Percentiles rank a stretch among this genome's conserved stretches.
Evolutionary conservation across 345 rosid species (phyloP).

Genomic region (Salix caprea): DNA sequence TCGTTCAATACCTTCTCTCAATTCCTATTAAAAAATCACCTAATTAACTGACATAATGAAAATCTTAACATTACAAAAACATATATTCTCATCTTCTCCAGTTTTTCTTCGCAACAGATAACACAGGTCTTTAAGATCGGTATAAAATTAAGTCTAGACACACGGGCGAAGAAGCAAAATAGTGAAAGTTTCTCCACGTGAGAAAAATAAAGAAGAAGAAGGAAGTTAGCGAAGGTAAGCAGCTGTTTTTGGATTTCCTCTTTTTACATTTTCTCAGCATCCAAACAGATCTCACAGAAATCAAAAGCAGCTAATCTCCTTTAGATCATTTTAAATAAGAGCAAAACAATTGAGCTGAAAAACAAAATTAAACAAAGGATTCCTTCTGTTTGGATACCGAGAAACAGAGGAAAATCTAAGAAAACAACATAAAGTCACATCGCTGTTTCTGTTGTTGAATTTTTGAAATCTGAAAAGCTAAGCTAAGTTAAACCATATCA

Average conservation of each 20-base stretch:
- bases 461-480: neutral
- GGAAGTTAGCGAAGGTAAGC: neutral
- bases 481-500: neutral
- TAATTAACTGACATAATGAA: neutral
- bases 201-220: no score
- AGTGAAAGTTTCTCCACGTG: neutral
- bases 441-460: neutral
- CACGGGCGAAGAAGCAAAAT: neutral
- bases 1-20: neutral
- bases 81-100: neutral
- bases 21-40: neutral
- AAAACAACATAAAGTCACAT: neutral
- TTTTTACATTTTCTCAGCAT: neutral
- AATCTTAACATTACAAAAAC: neutral
- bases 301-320: conserved; percentile 1
- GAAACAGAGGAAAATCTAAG: neutral
- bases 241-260: neutral
- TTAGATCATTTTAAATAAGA: neutral
- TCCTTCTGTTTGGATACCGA: conserved; percentile 1
- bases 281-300: conserved; percentile 8
- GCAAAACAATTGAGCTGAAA: neutral
- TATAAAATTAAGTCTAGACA: neutral
- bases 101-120: neutral
- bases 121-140: neutral
- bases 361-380: neutral